These are phyloP conservation scores for Podosphaera fusca DNA, from an alignment of 2,329 filamentous ascomycete species.

Conservation along the genomic window DNA sequence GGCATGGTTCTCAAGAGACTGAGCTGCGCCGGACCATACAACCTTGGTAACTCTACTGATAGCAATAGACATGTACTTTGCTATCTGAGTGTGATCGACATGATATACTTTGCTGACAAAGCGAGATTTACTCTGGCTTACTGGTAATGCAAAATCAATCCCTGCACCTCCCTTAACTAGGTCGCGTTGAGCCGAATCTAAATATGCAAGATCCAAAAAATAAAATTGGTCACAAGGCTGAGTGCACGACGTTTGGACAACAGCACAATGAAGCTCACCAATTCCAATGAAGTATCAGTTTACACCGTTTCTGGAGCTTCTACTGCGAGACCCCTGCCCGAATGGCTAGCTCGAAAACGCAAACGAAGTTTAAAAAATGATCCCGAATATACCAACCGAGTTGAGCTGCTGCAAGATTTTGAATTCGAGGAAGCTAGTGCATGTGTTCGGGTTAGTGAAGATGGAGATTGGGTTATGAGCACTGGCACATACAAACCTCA, in stretches of 20 bases:
- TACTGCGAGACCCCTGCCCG: conserved; percentile 67
- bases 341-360: conserved; percentile 78
- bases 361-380: conserved; percentile 87
- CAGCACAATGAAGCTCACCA: conserved; percentile 50
- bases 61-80: too few relatives aligned
- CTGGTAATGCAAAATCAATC: too few relatives aligned
- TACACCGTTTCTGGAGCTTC: conserved; percentile 90
- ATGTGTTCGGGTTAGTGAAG: conserved; percentile 74
- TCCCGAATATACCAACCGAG: conserved; percentile 73
- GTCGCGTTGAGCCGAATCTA: background rate
- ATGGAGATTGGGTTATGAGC: conserved; percentile 94
- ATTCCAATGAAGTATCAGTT: conserved; percentile 63
- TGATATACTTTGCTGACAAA: too few relatives aligned
- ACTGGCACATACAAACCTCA: conserved; percentile 60
- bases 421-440: conserved; percentile 90
- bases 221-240: background rate
- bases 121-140: too few relatives aligned
- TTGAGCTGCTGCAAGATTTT: conserved; percentile 92
- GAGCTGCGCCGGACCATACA: too few relatives aligned
- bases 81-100: too few relatives aligned
- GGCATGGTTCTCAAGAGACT: too few relatives aligned
- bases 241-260: background rate
- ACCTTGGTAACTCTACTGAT: too few relatives aligned
- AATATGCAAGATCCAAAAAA: background rate
- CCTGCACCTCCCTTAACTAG: too few relatives aligned